Evolutionary conservation across 1,139 yeast genomes (phyloP).

Genomic region (Spathaspora jeffriesii): DNA sequence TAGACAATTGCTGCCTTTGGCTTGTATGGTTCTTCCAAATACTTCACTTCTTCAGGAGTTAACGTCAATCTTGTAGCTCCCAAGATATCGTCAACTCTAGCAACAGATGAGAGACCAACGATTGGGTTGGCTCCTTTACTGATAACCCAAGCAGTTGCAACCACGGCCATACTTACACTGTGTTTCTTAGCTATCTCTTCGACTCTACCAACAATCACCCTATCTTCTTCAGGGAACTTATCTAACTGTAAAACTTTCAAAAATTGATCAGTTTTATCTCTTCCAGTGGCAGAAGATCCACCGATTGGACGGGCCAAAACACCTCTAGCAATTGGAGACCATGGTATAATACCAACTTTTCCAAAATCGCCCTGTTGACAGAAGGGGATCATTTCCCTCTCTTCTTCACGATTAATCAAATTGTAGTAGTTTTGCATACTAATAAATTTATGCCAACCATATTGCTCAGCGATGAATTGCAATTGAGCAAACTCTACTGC

Average conservation of each 20-base stretch:
- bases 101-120: constrained; percentile 51
- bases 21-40: constrained; percentile 50
- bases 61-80: constrained; percentile 43
- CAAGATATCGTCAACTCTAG: constrained; percentile 55
- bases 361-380: constrained; percentile 28
- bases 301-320: constrained; percentile 40
- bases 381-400: constrained; percentile 57
- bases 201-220: constrained; percentile 47
- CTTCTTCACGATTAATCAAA: constrained; percentile 59
- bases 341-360: constrained; percentile 51
- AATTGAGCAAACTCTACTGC: constrained; percentile 48
- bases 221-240: constrained; percentile 17
- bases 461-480: constrained; percentile 51
- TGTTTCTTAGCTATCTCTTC: constrained; percentile 50
- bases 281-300: constrained; percentile 5
- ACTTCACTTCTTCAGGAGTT: constrained; percentile 43
- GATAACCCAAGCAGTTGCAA: constrained; percentile 57
- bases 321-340: constrained; percentile 54
- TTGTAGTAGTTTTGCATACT: constrained; percentile 62
- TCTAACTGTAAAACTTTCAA: neutral
- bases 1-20: constrained; percentile 2
- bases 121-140: constrained; percentile 53
- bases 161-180: constrained; percentile 48
- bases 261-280: constrained; percentile 11
- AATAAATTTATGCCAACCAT: constrained; percentile 56